Conservation (phyloP, 805 yeast genomes). For the Metschnikowia vanudenii region DNA sequence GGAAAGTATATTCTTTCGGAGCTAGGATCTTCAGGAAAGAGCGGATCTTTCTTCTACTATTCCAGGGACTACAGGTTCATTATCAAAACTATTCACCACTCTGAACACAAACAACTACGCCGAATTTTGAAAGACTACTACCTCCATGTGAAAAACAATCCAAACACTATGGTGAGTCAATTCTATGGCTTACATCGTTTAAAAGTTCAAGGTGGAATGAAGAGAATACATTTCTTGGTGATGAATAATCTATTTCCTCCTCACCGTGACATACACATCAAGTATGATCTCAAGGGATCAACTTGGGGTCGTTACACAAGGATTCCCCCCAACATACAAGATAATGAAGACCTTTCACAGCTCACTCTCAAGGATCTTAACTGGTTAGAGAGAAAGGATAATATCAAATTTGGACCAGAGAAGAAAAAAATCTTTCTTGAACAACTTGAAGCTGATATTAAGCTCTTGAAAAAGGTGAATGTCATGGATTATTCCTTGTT, state of each 20-base stretch:
- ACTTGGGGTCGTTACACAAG: conserved; percentile 72
- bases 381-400: conserved; percentile 69
- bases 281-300: conserved; percentile 92
- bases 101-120: conserved; percentile 85
- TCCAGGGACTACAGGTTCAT: conserved; percentile 91
- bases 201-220: conserved; percentile 70
- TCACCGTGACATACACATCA: conserved; percentile 76
- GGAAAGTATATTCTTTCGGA: conserved; percentile 91
- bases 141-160: conserved; percentile 75
- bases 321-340: conserved; percentile 25
- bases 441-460: conserved; percentile 76
- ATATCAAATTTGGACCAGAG: conserved; percentile 72
- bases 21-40: conserved; percentile 92
- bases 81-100: conserved; percentile 91
- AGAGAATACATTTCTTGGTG: conserved; percentile 88
- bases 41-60: conserved; percentile 94
- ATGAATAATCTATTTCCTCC: conserved; percentile 98
- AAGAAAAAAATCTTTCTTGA: conserved; percentile 57
- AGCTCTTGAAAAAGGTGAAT: conserved; percentile 66
- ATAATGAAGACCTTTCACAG: conserved; percentile 26
- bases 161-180: conserved; percentile 89
- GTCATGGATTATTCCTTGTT: conserved; percentile 95
- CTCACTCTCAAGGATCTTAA: conserved; percentile 81
- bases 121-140: conserved; percentile 73
- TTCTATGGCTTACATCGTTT: conserved; percentile 94